A percentile compares a stretch with the other conserved stretches of the same genome.
Evolutionary conservation across 768 basidiomycete species (phyloP).

Genomic region (Neoboletus magnificus): DNA sequence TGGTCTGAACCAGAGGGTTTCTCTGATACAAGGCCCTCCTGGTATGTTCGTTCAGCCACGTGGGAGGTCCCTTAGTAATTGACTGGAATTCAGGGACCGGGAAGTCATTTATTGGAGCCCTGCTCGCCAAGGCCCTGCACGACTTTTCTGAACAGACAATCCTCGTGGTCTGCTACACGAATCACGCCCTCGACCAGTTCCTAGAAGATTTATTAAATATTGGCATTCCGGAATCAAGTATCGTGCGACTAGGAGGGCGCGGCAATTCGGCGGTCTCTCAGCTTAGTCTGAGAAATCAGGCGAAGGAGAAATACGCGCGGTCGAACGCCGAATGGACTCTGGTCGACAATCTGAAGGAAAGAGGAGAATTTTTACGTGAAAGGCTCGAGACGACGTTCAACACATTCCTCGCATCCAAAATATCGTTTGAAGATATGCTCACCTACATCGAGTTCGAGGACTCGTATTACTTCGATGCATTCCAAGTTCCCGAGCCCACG

Average conservation of each 20-base stretch:
- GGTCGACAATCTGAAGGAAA: conserved; percentile 40
- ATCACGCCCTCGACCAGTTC: conserved; percentile 71
- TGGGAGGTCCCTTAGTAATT: background rate
- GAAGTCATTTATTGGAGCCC: conserved; percentile 67
- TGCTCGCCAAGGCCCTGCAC: conserved; percentile 58
- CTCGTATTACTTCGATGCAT: conserved; percentile 42
- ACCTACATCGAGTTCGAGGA: conserved; percentile 52
- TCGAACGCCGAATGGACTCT: conserved; percentile 37
- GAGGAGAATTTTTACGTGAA: conserved; percentile 1
- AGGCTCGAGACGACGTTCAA: conserved; percentile 32
- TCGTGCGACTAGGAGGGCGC: conserved; percentile 59
- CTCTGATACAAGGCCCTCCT: conserved; percentile 69
- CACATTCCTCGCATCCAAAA: conserved; percentile 21
- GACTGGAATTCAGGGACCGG: conserved; percentile 53
- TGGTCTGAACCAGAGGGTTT: conserved; percentile 53
- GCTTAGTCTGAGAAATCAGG: conserved; percentile 43
- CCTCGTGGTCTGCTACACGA: conserved; percentile 68
- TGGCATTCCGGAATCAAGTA: conserved; percentile 46
- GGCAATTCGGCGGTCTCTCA: conserved; percentile 45
- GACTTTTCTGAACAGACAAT: conserved; percentile 45
- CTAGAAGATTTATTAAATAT: conserved; percentile 58
- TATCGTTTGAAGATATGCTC: conserved; percentile 34
- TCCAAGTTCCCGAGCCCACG: conserved; percentile 37
- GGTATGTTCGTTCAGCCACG: conserved; percentile 38
- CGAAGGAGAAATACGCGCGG: conserved; percentile 18